phyloP scores from a whole-genome alignment of 129 eudicot species.

The Saussurea involucrata region DNA sequence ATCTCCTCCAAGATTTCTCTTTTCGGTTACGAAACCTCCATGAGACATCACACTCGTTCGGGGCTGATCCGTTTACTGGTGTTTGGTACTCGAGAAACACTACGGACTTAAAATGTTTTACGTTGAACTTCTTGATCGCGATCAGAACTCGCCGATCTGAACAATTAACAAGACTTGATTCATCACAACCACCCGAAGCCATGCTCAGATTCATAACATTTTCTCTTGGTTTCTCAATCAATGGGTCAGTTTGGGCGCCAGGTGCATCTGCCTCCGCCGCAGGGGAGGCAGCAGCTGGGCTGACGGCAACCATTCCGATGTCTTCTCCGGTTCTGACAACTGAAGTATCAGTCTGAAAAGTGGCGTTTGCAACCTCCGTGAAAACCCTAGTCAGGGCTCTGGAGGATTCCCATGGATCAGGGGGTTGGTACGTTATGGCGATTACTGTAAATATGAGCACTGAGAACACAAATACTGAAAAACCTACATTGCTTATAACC shows the following conservation, averaged over 20 bases:
- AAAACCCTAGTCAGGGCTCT: slow-evolving; percentile 63
- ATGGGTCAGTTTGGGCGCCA: slow-evolving; percentile 29
- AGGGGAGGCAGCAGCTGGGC: slow-evolving; percentile 34
- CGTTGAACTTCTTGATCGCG: slow-evolving; percentile 75
- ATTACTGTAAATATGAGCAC: slow-evolving; percentile 61
- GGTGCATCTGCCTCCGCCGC: slow-evolving; percentile 11
- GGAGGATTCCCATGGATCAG: slow-evolving; percentile 82
- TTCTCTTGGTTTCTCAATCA: slow-evolving; percentile 45
- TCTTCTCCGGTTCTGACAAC: slow-evolving; percentile 70
- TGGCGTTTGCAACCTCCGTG: slow-evolving; percentile 54
- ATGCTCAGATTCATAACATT: slow-evolving; percentile 25
- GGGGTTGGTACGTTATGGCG: slow-evolving; percentile 78
- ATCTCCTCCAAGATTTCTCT: slow-evolving; percentile 95
- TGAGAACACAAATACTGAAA: slow-evolving; percentile 74
- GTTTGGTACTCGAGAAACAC: slow-evolving; percentile 64
- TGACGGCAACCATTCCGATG: neutral
- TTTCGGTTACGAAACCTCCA: slow-evolving; percentile 90
- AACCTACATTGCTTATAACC: slow-evolving; percentile 78
- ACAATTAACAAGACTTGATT: slow-evolving; percentile 55
- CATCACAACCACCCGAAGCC: slow-evolving; percentile 46
- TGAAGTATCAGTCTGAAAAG: slow-evolving; percentile 51
- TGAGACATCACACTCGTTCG: slow-evolving; percentile 83
- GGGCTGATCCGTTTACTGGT: slow-evolving; percentile 66
- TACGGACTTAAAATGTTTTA: slow-evolving; percentile 67
- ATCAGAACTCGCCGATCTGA: slow-evolving; percentile 71